Base-by-base conservation (phyloP, 768 basidiomycete species). In the Phylloporus sp. region DNA sequence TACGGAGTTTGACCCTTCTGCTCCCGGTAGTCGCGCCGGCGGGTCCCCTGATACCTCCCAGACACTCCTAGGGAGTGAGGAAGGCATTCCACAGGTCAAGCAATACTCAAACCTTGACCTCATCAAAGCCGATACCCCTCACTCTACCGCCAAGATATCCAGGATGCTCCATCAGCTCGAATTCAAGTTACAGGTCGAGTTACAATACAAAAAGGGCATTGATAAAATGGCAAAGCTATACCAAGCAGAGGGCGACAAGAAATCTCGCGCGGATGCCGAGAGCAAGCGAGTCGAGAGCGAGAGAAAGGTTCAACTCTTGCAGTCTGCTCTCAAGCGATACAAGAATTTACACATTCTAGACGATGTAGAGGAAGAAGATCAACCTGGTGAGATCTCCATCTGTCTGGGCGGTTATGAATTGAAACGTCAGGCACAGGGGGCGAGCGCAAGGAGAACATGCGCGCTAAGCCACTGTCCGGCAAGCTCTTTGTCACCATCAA, bases 171-270 rank as follows among this genome's bases (percentile, higher is more conserved):
- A 97, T 71, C 95, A 97, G 71, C 85, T 99, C 55, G 95, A 98
- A 72, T 99, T 97, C 82, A 99, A 99, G 74, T 84, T 97, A 49
- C 91, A 95, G 70, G 92, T 99, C 57, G 97, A 99, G 72, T 82
- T 88, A 74, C 94, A 98, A 73, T 97, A 97, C 77, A 95, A 95
- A 77, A 81, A 86, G 68, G 97, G 97, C 36, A 97, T 97, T 57
- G 95, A 98, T 73, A 97, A 97, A 76, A 99, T 99, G 97, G 90
- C 87, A 32, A 95, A 90, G 71, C 79, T 97, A 28, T 97, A 97
- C 69, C 85, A 92, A 62, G 91, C 88, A 6, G 97, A 99, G 63
- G 95, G 95, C 48, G 97, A 99, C 76, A 95, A 95, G 80, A 92
- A 91, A 68, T 88, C 94, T 39, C 82, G 89, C 63, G 84, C 82